Evolutionary conservation across 129 eudicot species (phyloP), one percentile per base, ranked within the genome.

Genomic region (Logfia minima): DNA sequence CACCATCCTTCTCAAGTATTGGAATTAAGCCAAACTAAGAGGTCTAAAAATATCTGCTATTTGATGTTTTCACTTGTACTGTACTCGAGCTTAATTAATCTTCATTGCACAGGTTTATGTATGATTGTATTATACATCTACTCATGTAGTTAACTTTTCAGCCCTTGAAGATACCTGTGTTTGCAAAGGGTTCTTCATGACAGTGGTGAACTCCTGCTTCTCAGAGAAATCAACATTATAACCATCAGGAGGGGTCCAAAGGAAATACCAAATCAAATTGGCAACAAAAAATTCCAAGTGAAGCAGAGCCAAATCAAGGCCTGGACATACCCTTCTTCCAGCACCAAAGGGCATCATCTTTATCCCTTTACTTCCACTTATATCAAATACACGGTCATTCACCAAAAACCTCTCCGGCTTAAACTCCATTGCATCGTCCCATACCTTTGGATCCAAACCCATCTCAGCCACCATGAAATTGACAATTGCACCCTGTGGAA

Each of bases 181-280:
- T 48, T 8, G 28, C 41, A 70, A 31, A 53, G 75, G 75, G 43
- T 70, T 51, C 26, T 70, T 51, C 75, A 70, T 70, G 41, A 52
- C 39, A 10, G 18, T 31, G 35, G 61, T 52, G 5, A 48, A 70
- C 75, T 70, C 75, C 3, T 24, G 29, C 69, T 81, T 84, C 75
- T 84, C 88, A 0, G 80, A 59, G 8, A 81, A 75, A 73, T 85
- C 83, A 37, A 85, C 82, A 5, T 67, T 55, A 23, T 28, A 85
- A 85, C 86, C 63, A 48, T 70, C 62, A 1, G 75, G 41, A 48
- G 41, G 10, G 51, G 23, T 70, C 75, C 75, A 70, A 70, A 26
- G 16, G 62, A 70, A 70, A 70, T 70, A 70, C 75, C 75, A 70
- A 26, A 70, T 51, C 43, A 70, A 48, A 51, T 70, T 70, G 17